Percentiles rank a stretch among this genome's conserved stretches.
These are phyloP conservation scores for Cyberlindnera misumaiensis DNA, from an alignment of 805 yeast species.

Conservation along the genomic window DNA sequence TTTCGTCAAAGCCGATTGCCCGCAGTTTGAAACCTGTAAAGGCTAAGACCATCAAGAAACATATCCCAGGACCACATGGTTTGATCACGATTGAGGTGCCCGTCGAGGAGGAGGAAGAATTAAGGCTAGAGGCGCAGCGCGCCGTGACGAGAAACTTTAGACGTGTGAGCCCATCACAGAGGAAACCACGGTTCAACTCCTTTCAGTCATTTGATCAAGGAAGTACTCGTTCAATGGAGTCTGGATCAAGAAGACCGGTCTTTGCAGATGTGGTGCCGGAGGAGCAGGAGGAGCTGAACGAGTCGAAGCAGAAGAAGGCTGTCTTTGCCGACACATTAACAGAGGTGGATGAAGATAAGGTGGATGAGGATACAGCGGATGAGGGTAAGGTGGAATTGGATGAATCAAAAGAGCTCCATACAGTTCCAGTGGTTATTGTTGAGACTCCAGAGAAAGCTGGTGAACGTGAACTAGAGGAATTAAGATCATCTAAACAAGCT, in stretches of 20 bases:
- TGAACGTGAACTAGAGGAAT: conserved; percentile 5
- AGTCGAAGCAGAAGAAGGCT: no score
- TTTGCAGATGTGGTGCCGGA: no score
- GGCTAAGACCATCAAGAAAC: conserved; percentile 53
- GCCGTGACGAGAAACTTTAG: neutral
- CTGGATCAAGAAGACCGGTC: no score
- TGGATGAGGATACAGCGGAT: no score
- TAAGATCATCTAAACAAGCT: conserved; percentile 8
- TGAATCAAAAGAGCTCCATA: neutral
- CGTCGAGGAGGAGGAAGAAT: conserved; percentile 24
- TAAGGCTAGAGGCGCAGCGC: conserved; percentile 2
- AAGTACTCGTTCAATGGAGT: no score
- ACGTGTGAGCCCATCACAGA: neutral
- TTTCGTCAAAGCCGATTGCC: conserved; percentile 1
- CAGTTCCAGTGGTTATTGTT: neutral
- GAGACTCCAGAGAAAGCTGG: conserved; percentile 3
- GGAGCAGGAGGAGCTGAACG: neutral
- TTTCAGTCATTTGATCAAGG: neutral
- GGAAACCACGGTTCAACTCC: conserved; percentile 6
- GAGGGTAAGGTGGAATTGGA: conserved; percentile 11
- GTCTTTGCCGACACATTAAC: conserved; percentile 10
- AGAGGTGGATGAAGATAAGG: conserved; percentile 20
- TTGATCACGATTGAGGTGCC: conserved; percentile 66
- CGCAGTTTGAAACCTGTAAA: conserved; percentile 1
- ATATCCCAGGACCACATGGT: conserved; percentile 71